A percentile compares a stretch with the other conserved stretches of the same genome.
These are phyloP conservation scores for Coprinopsis sp. DNA, from an alignment of 768 basidiomycete genomes.

Conservation along the genomic window DNA sequence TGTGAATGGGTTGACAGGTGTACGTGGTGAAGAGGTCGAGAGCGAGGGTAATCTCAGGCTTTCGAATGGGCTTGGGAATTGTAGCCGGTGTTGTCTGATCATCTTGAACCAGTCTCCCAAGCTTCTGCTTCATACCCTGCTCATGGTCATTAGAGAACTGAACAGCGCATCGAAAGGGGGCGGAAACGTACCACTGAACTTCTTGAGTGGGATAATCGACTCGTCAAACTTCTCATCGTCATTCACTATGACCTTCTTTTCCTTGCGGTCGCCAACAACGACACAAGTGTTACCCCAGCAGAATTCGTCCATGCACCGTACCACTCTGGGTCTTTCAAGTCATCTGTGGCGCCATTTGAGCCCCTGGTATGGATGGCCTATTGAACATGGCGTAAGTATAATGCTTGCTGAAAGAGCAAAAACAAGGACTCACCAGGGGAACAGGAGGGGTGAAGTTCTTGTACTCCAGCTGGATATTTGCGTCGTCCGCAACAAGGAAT, in stretches of 20 bases:
- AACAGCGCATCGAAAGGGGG: background rate
- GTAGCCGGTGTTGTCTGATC: constrained; percentile 71
- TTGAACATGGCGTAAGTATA: too few relatives aligned
- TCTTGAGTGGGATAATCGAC: constrained; percentile 96
- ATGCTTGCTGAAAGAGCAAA: too few relatives aligned
- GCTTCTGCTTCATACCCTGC: constrained; percentile 91
- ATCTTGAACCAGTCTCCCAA: constrained; percentile 72
- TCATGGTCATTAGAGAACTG: constrained; percentile 11
- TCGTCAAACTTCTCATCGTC: constrained; percentile 98
- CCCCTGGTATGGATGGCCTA: constrained; percentile 95
- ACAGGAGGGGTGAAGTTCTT: constrained; percentile 58
- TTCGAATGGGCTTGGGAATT: constrained; percentile 58
- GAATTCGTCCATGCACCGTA: constrained; percentile 99
- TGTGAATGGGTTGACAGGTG: constrained; percentile 76
- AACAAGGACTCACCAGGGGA: too few relatives aligned
- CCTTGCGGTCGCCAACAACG: constrained; percentile 89
- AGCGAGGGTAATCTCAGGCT: constrained; percentile 24
- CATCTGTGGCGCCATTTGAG: constrained; percentile 96
- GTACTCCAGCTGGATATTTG: constrained; percentile 39
- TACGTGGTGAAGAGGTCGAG: constrained; percentile 56
- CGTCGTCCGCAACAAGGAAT: constrained; percentile 62
- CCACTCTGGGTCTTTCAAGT: constrained; percentile 96
- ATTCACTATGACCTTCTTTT: constrained; percentile 89
- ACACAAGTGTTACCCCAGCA: constrained; percentile 93
- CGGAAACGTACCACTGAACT: constrained; percentile 78